A percentile compares a stretch with the other conserved stretches of the same genome.
Conservation (phyloP, 2,329 filamentous ascomycete genomes). For the Aureobasidium sp. region DNA sequence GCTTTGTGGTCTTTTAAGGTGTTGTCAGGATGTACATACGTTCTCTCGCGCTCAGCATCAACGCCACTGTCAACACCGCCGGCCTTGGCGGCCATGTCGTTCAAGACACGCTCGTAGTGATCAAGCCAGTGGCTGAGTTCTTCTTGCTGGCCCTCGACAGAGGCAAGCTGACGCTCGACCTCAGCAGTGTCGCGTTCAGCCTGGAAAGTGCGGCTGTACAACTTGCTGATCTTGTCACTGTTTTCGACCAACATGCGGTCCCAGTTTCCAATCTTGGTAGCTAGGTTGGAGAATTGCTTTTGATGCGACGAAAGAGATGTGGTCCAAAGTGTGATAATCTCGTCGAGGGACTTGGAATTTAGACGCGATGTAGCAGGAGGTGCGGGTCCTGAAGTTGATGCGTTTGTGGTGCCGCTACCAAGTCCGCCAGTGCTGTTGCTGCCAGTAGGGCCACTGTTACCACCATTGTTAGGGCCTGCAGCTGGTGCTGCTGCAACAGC, state of each 20-base stretch:
- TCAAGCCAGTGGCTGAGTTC: conserved; percentile 85
- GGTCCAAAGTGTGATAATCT: conserved; percentile 95
- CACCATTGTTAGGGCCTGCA: conserved; percentile 16
- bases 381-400: conserved; percentile 70
- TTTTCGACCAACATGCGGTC: conserved; percentile 90
- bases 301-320: conserved; percentile 93
- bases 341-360: conserved; percentile 98
- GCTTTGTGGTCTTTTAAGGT: conserved; percentile 5
- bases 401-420: conserved; percentile 41
- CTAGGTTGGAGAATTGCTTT: conserved; percentile 90
- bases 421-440: conserved; percentile 24
- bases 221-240: conserved; percentile 85
- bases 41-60: conserved; percentile 91
- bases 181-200: conserved; percentile 88
- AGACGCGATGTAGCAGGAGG: conserved; percentile 76
- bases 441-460: conserved; percentile 18
- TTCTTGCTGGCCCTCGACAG: conserved; percentile 86
- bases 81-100: conserved; percentile 71
- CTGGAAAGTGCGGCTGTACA: conserved; percentile 87
- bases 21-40: conserved; percentile 42
- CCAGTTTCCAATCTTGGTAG: conserved; percentile 80
- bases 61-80: conserved; percentile 64
- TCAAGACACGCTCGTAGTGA: conserved; percentile 83
- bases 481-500: conserved; percentile 5
- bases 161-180: conserved; percentile 82